Evolutionary conservation across 2,329 filamentous ascomycete species (phyloP), one percentile per base, ranked within the genome.

Genomic region (Phyllosticta citribraziliensis): DNA sequence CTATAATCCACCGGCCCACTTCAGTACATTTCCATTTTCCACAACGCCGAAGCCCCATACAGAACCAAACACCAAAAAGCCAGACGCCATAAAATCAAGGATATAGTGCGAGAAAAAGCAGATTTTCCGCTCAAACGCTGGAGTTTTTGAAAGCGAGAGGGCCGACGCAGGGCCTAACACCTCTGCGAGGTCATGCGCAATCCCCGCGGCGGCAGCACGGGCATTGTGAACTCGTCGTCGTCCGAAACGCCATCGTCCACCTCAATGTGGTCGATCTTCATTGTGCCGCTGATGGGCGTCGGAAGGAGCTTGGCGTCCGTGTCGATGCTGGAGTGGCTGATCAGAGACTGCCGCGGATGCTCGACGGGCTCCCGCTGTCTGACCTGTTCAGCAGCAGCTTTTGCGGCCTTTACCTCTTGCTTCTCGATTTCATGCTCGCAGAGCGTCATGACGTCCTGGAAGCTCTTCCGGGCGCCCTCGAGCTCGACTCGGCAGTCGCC

Each of bases 401-500:
- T 62, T 47, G 53, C 55, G 2, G 55, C 60, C 50, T 58, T 63
- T 10, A 47, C 58, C 25, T 56, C 54, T 27, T 55, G 55, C 53
- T 59, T 59, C 10, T 55, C 52, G 33, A 63, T 33, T 72, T 89
- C 85, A 57, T 79, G 79, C 52, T 78, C 78, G 17, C 87, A 84
- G 58, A 84, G 75, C 33, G 82, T 81, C 57, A 85, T 78, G 1
- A 91, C 84, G 60, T 86, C 81, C 9, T 75, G 75, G 52, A 95
- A 82, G 17, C 84, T 83, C 62, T 80, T 78, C 68, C 85, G 83
- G 58, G 92, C 87, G 55, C 84, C 86, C 25, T 80, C 78, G 50
- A 96, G 81, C 72, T 96, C 90, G 19, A 84, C 82, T n/a, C 79
- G 82, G 73, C 92, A 96, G 68, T 94, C 88, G 11, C 91, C 92